These are phyloP conservation scores for Cyclotella atomus DNA, from an alignment of 108 stramenopile genomes.

Conservation along the genomic window DNA sequence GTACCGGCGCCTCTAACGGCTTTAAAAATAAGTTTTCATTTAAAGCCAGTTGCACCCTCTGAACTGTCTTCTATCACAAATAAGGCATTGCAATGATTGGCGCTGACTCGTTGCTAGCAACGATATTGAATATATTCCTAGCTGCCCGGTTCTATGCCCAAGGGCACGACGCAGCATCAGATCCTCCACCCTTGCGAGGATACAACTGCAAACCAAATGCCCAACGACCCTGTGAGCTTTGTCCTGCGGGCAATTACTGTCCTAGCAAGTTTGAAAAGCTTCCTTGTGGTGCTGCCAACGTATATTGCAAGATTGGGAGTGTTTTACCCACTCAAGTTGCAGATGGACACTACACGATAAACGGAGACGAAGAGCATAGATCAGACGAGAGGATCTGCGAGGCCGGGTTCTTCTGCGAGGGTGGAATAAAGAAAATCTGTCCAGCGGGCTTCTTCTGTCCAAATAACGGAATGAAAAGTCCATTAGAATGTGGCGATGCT, in stretches of 20 bases:
- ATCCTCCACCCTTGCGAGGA: conserved; percentile 25
- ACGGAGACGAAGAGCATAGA: conserved; percentile 17
- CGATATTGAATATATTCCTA: too few relatives aligned
- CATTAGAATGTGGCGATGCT: conserved; percentile 35
- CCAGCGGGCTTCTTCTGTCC: conserved; percentile 36
- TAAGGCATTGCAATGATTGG: too few relatives aligned
- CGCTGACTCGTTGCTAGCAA: too few relatives aligned
- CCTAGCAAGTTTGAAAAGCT: conserved; percentile 20
- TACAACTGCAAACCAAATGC: conserved; percentile 41
- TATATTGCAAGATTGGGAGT: conserved; percentile 37
- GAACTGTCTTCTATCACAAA: too few relatives aligned
- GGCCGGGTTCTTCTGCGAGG: conserved; percentile 25
- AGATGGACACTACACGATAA: conserved; percentile 26
- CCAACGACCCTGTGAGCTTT: conserved; percentile 33
- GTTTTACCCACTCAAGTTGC: conserved; percentile 18
- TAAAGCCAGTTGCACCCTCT: too few relatives aligned
- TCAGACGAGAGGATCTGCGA: conserved; percentile 15
- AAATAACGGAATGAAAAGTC: conserved; percentile 8
- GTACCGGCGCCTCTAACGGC: too few relatives aligned
- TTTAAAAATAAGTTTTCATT: too few relatives aligned
- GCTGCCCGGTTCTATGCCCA: too few relatives aligned
- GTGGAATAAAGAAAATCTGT: conserved; percentile 23
- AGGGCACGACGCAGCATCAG: too few relatives aligned
- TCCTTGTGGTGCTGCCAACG: conserved; percentile 22
- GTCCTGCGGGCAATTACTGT: conserved; percentile 32